Percentiles rank a stretch among this genome's conserved stretches.
Conservation (phyloP, 345 rosid genomes). For the Camelina sativa region DNA sequence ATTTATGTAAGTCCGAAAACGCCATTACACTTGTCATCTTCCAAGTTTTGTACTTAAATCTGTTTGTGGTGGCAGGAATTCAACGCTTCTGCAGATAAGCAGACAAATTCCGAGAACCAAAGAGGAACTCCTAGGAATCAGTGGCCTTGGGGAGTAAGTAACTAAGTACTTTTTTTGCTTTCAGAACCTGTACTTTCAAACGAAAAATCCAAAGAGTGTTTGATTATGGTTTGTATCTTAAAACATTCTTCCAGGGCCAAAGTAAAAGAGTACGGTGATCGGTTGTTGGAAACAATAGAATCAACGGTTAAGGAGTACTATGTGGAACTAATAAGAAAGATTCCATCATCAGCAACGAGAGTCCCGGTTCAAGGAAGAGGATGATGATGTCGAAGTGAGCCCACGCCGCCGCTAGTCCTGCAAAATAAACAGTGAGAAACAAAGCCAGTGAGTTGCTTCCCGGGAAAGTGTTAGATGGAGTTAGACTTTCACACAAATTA, state of each 20-base stretch:
- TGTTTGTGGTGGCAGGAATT: slow-evolving; percentile 57
- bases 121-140: slow-evolving; percentile 88
- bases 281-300: slow-evolving; percentile 78
- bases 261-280: slow-evolving; percentile 74
- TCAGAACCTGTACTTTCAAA: neutral
- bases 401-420: neutral
- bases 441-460: neutral
- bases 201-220: neutral
- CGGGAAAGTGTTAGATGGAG: neutral
- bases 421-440: neutral
- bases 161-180: slow-evolving; percentile 42
- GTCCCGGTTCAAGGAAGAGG: slow-evolving; percentile 59
- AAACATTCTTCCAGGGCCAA: slow-evolving; percentile 59
- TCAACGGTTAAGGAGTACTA: slow-evolving; percentile 60
- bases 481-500: no score
- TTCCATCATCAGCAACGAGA: slow-evolving; percentile 60
- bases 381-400: neutral
- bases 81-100: slow-evolving; percentile 74
- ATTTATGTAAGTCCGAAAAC: slow-evolving; percentile 64
- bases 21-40: slow-evolving; percentile 9
- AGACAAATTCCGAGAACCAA: slow-evolving; percentile 77
- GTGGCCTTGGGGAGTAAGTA: slow-evolving; percentile 95
- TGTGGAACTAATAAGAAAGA: slow-evolving; percentile 52
- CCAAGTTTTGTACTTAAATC: slow-evolving; percentile 4
- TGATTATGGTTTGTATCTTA: slow-evolving; percentile 19